Base-by-base conservation (phyloP, 345 rosid species). In the Acer campestre region DNA sequence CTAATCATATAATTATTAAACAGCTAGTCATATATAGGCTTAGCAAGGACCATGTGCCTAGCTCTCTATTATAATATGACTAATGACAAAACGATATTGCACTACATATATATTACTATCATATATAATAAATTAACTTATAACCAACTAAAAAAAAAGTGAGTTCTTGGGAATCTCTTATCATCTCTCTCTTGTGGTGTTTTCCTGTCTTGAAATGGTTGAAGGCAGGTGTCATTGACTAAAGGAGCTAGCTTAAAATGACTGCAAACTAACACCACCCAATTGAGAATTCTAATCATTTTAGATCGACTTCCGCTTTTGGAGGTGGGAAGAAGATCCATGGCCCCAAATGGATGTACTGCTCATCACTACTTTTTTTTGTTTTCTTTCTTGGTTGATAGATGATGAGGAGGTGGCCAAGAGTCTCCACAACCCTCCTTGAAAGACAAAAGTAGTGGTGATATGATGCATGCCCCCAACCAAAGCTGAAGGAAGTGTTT, bases 1-100 rank as follows among this genome's bases (percentile, higher is more conserved):
- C 71, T 71, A 68, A 82, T 77, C 75, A 62, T 17, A 27, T 25
- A 23, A 29, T 2, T 44, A 63, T 64, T 61, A 67, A 48, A 48
- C 53, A 73, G 70, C 67, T 63, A 55, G 46, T 35, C 38, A 35
- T 35, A 35, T 4, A 35, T 35, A 35, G 38, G 72, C 65, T 73
- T 73, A 77, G 78, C 64, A 75, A 71, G 14, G 53, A 68, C 76
- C 86, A 87, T 85, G 85, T 87, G 88, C 84, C 40, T 65, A 25
- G 38, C 80, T 73, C 70, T 66, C 9, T 75, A 51, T 25, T 53
- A 69, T 66, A 71, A 64, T 14, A 44, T 40, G 71, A 22, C 42
- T 35, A 78, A 14, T 51, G 48, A 77, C 67, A 77, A 78, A 71
- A 74, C 73, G 70, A 66, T 69, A 63, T 13, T 44, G 59, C 80